Conservation (phyloP, 805 yeast species). For the Ogataea pignaliae region DNA sequence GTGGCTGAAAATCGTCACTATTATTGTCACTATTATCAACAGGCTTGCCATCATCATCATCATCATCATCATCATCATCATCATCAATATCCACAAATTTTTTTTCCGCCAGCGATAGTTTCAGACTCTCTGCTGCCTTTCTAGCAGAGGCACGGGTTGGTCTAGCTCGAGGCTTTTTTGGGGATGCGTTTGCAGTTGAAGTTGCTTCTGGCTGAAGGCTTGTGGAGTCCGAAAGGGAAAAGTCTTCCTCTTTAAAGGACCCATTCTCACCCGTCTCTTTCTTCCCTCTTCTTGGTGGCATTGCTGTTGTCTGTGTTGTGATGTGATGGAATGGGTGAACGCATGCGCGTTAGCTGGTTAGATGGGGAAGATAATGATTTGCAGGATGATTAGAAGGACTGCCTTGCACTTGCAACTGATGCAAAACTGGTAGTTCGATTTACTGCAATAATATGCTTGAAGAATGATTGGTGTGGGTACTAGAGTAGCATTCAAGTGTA, state of each 20-base stretch:
- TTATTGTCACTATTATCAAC: conserved; percentile 4
- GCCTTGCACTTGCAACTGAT: too few species aligned
- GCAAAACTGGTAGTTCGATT: too few species aligned
- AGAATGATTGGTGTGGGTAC: too few species aligned
- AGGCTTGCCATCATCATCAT: conserved; percentile 5
- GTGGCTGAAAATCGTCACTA: neutral
- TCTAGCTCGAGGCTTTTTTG: conserved; percentile 1
- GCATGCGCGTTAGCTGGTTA: too few species aligned
- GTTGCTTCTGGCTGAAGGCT: conserved; percentile 13
- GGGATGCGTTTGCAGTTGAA: conserved; percentile 10
- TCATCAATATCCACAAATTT: conserved; percentile 1
- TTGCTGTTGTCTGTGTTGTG: too few species aligned
- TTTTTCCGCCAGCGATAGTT: neutral
- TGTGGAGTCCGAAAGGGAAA: neutral
- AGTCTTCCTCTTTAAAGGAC: neutral
- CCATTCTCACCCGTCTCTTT: neutral
- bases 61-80: conserved; percentile 4
- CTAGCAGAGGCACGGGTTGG: conserved; percentile 5
- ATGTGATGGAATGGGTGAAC: too few species aligned
- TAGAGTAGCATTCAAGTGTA: too few species aligned
- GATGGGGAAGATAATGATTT: too few species aligned
- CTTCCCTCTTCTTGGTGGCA: neutral
- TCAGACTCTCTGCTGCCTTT: conserved; percentile 8
- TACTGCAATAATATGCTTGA: too few species aligned
- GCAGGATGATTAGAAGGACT: too few species aligned